A percentile compares a stretch with the other conserved stretches of the same genome.
Conservation (phyloP, 148 eudicot genomes). For the Polygonum maritimum region DNA sequence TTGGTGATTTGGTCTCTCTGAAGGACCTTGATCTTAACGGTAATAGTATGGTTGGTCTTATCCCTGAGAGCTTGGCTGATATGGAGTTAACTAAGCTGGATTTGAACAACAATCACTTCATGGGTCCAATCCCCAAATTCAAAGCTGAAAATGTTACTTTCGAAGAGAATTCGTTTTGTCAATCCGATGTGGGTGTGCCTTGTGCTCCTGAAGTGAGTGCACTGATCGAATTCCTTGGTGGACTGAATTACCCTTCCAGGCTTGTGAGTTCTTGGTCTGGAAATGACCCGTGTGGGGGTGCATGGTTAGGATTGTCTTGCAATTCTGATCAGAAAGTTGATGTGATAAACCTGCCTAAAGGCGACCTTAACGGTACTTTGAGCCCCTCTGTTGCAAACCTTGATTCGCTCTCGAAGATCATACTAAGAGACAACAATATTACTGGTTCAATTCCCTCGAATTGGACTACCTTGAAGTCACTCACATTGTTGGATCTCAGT, state of each 20-base stretch:
- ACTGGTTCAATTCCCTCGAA: constrained; percentile 60
- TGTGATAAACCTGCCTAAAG: constrained; percentile 55
- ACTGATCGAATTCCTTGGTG: constrained; percentile 63
- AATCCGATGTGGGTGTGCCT: constrained; percentile 37
- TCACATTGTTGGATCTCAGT: constrained; percentile 52
- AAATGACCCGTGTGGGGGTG: constrained; percentile 59
- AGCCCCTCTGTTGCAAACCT: constrained; percentile 68
- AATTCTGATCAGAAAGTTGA: constrained; percentile 37
- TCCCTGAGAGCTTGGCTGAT: constrained; percentile 68
- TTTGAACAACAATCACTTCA: constrained; percentile 80
- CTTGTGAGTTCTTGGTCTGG: constrained; percentile 79
- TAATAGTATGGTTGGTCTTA: constrained; percentile 68
- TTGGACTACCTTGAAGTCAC: constrained; percentile 64
- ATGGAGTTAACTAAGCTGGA: constrained; percentile 46
- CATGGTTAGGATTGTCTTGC: constrained; percentile 81
- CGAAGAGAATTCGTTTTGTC: constrained; percentile 62
- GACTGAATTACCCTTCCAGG: constrained; percentile 54
- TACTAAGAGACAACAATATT: constrained; percentile 56
- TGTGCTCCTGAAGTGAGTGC: constrained; percentile 78
- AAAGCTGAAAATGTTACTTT: constrained; percentile 52
- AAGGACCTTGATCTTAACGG: constrained; percentile 65
- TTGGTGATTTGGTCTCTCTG: constrained; percentile 47
- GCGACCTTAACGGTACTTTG: constrained; percentile 59
- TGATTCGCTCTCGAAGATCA: constrained; percentile 41
- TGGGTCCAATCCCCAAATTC: constrained; percentile 79